phyloP scores from a whole-genome alignment of 2,329 filamentous ascomycete species.

The Paecilomyces sp. region DNA sequence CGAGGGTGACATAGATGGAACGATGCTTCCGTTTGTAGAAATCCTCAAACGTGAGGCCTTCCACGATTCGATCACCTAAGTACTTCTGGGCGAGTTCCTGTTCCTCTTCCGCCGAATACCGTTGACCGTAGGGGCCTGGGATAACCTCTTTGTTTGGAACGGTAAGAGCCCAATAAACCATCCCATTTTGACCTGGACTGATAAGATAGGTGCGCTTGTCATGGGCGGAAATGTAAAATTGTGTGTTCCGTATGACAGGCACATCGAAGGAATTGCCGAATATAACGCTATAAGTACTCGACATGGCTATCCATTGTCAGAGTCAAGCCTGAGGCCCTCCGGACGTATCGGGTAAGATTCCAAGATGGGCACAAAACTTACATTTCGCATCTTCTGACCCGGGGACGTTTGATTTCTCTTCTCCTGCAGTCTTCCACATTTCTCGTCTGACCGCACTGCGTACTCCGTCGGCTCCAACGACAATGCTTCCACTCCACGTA shows the following conservation, averaged over 20 bases:
- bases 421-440: background rate
- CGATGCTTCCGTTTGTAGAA: background rate
- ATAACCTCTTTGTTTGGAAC: background rate
- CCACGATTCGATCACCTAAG: background rate
- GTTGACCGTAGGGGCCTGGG: background rate
- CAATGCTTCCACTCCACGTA: constrained; percentile 10
- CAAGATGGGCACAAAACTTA: background rate
- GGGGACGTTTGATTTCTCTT: background rate
- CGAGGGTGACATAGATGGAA: background rate
- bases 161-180: background rate
- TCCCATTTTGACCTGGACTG: background rate
- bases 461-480: constrained; percentile 15
- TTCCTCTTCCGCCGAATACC: background rate
- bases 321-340: background rate
- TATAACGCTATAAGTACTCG: background rate
- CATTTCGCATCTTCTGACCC: background rate
- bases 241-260: background rate
- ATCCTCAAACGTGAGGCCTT: background rate
- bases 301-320: background rate
- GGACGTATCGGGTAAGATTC: background rate
- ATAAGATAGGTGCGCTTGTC: background rate
- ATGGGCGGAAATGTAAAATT: background rate
- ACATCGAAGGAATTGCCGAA: background rate
- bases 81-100: background rate
- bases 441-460: constrained; percentile 9